phyloP scores from a whole-genome alignment of 345 rosid species.

The Ceriops decandra region DNA sequence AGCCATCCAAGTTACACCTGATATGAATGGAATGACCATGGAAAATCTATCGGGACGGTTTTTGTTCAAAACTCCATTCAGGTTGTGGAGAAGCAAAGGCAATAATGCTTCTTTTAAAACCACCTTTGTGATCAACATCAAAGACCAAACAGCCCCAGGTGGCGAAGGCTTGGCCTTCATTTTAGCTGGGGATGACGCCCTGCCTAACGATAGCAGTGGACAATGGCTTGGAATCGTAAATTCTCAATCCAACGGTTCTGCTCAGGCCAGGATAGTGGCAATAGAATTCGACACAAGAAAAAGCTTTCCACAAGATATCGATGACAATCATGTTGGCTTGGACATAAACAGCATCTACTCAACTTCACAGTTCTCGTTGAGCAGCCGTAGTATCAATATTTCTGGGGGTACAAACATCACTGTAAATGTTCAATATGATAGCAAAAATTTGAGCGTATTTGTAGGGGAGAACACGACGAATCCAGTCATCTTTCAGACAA shows the following conservation, averaged over 20 bases:
- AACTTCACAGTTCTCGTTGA: constrained; percentile 38
- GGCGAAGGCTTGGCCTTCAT: constrained; percentile 80
- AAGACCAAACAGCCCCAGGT: constrained; percentile 31
- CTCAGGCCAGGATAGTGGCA: constrained; percentile 39
- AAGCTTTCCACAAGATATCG: constrained; percentile 49
- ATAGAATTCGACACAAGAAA: constrained; percentile 67
- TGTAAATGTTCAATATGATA: constrained; percentile 41
- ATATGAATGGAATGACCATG: constrained; percentile 22
- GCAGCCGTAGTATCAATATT: constrained; percentile 24
- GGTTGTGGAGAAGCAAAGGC: constrained; percentile 33
- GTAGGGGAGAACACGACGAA: constrained; percentile 19
- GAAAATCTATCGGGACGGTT: constrained; percentile 37
- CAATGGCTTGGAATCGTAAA: constrained; percentile 71
- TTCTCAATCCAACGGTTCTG: constrained; percentile 20
- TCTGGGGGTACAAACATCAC: constrained; percentile 5
- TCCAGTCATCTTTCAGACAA: constrained; percentile 34
- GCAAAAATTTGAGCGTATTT: constrained; percentile 41
- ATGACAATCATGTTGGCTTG: constrained; percentile 63
- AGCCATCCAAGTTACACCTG: constrained; percentile 68
- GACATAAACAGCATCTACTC: constrained; percentile 50
- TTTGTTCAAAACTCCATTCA: constrained; percentile 34
- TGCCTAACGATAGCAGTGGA: constrained; percentile 44
- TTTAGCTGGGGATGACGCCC: constrained; percentile 23
- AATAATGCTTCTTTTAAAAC: constrained; percentile 42
- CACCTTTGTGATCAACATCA: constrained; percentile 51